Conservation (phyloP, 352 stramenopile genomes). For the Phytophthora quininea region DNA sequence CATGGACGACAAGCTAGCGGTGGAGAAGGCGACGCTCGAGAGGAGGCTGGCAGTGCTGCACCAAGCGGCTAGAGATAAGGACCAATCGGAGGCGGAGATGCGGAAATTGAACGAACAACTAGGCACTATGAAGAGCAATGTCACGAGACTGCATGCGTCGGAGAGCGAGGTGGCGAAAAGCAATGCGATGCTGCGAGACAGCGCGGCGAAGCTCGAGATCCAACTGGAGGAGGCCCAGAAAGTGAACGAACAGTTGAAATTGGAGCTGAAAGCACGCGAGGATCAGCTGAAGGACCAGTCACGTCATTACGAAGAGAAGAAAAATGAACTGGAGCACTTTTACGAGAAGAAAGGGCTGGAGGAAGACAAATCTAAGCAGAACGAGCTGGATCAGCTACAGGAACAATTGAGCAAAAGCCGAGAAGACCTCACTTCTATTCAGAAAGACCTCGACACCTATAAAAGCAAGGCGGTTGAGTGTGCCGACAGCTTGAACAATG, state of each 20-base stretch:
- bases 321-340: conserved; percentile 67
- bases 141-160: conserved; percentile 37
- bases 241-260: conserved; percentile 58
- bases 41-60: conserved; percentile 43
- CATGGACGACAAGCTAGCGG: conserved; percentile 45
- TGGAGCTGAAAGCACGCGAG: conserved; percentile 66
- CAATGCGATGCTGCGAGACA: conserved; percentile 43
- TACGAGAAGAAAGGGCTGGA: conserved; percentile 62
- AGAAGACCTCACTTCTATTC: conserved; percentile 55
- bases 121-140: conserved; percentile 34
- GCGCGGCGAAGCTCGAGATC: conserved; percentile 46
- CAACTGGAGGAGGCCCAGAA: conserved; percentile 62
- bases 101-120: conserved; percentile 42
- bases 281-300: conserved; percentile 50
- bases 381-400: conserved; percentile 62
- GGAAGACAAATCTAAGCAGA: conserved; percentile 59
- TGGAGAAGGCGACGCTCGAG: conserved; percentile 42
- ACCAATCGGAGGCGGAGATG: conserved; percentile 43
- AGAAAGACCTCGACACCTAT: conserved; percentile 57
- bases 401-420: conserved; percentile 47
- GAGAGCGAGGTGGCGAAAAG: conserved; percentile 43
- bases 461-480: conserved; percentile 45
- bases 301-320: conserved; percentile 68
- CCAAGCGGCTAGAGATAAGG: conserved; percentile 38
- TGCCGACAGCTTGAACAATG: conserved; percentile 55